Conservation (phyloP, 148 eudicot species). For the Euryodendron excelsum region DNA sequence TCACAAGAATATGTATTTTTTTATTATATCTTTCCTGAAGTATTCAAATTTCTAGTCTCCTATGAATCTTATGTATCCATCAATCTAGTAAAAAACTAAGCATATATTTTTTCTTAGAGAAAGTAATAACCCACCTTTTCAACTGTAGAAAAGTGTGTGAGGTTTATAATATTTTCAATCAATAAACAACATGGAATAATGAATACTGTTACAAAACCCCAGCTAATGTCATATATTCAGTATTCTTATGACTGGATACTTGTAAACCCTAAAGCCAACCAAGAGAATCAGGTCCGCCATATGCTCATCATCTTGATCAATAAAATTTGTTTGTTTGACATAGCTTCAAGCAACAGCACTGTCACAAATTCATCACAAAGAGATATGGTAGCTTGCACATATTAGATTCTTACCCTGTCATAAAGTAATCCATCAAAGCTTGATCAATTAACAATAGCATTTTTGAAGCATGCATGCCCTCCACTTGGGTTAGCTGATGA, state of each 20-base stretch:
- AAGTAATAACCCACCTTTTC: neutral
- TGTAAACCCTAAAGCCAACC: neutral
- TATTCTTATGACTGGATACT: neutral
- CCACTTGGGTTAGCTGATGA: neutral
- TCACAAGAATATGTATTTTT: neutral
- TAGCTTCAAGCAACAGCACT: neutral
- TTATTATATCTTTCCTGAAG: neutral
- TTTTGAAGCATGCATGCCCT: neutral
- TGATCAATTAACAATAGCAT: neutral
- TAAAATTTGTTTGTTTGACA: neutral
- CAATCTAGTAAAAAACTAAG: neutral
- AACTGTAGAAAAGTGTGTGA: neutral
- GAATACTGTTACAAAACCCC: neutral
- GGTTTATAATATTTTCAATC: neutral
- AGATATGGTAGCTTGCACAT: neutral
- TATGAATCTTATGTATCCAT: neutral
- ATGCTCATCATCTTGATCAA: neutral
- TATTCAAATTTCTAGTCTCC: neutral
- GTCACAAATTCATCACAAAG: neutral
- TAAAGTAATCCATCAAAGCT: slow-evolving; percentile 1
- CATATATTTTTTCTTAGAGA: neutral
- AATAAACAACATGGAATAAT: neutral
- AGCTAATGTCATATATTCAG: neutral
- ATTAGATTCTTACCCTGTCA: neutral
- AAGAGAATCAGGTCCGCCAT: neutral